Evolutionary conservation across 176 grass and related monocot genomes (phyloP).

Genomic region (Zea luxurians): DNA sequence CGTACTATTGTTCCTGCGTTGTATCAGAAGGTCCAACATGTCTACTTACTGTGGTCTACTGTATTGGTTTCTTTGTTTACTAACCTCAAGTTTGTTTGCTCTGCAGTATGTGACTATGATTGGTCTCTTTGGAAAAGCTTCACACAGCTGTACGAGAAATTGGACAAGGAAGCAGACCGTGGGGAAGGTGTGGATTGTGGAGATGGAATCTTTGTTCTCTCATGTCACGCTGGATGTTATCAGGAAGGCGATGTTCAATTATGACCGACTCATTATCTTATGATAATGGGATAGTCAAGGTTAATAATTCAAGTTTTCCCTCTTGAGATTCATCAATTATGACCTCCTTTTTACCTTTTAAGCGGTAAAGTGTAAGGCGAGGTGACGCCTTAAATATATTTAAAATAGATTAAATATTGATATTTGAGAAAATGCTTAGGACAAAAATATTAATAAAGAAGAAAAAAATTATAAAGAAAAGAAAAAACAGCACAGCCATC

Average conservation of each 20-base stretch:
- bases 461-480: no score
- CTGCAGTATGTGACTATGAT: conserved; percentile 84
- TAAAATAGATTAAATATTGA: no score
- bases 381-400: no score
- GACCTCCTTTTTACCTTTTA: no score
- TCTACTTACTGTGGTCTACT: no score
- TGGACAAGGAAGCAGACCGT: conserved; percentile 62
- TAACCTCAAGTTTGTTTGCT: neutral
- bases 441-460: no score
- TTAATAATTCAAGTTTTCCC: conserved; percentile 33
- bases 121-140: conserved; percentile 77
- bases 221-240: conserved; percentile 84
- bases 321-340: neutral
- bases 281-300: conserved; percentile 96
- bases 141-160: conserved; percentile 67
- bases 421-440: no score
- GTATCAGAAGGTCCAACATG: conserved; percentile 66
- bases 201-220: conserved; percentile 79
- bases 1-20: conserved; percentile 84
- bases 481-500: no score
- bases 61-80: neutral
- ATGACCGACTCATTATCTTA: conserved; percentile 84
- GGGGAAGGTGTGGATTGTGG: conserved; percentile 70
- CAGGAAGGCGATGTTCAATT: conserved; percentile 95
- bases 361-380: no score